phyloP scores from a whole-genome alignment of 2,329 filamentous ascomycete genomes.

The Verticillium zaregamsianum region DNA sequence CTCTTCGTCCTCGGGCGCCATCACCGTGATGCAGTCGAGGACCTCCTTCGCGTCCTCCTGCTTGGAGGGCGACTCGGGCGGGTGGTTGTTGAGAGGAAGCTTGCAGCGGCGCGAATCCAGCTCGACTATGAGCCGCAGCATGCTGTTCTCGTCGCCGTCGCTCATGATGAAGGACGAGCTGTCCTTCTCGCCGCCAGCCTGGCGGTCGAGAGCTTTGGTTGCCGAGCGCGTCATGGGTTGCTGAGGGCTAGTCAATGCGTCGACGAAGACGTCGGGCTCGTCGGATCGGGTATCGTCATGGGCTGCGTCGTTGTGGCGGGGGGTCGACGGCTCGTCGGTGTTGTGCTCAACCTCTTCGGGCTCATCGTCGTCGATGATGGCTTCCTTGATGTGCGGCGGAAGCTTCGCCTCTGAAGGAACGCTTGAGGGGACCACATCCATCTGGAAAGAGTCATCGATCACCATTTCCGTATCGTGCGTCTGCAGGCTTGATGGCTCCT shows the following conservation, averaged over 20 bases:
- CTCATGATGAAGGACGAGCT: constrained; percentile 34
- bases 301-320: constrained; percentile 7
- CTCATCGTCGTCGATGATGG: constrained; percentile 4
- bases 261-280: constrained; percentile 40
- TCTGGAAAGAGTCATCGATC: constrained; percentile 11
- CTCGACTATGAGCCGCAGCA: constrained; percentile 45
- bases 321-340: constrained; percentile 7
- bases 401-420: constrained; percentile 1
- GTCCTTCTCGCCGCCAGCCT: constrained; percentile 18
- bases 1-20: constrained; percentile 14
- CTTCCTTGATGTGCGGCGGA: background rate
- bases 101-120: constrained; percentile 37
- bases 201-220: constrained; percentile 13
- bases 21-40: constrained; percentile 28
- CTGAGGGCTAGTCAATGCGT: constrained; percentile 42
- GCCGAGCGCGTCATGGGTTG: constrained; percentile 9
- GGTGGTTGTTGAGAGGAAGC: constrained; percentile 16
- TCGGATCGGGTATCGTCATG: constrained; percentile 37
- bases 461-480: constrained; percentile 6
- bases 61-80: constrained; percentile 24
- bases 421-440: constrained; percentile 25
- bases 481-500: constrained; percentile 8
- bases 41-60: constrained; percentile 12
- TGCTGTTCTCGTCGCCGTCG: constrained; percentile 42
- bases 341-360: background rate